Evolutionary conservation across 78 protist species (phyloP).

Genomic region (Trichosphaerium sp.): DNA sequence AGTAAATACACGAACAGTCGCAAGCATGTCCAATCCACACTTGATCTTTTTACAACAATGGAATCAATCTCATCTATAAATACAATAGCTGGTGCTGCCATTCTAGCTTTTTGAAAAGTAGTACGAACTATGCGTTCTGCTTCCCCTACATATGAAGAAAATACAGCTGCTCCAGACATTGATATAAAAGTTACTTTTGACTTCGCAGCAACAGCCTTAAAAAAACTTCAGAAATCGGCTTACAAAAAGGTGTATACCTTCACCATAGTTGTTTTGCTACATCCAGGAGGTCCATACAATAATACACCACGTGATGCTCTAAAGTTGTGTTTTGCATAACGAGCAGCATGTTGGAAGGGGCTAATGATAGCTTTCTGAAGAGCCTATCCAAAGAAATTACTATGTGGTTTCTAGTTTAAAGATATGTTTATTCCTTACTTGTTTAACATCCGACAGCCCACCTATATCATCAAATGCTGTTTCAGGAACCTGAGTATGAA

Average conservation of each 20-base stretch:
- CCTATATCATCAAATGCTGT: slow-evolving; percentile 75
- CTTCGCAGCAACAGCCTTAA: slow-evolving; percentile 60
- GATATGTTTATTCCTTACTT: not conserved
- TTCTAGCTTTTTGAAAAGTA: slow-evolving; percentile 29
- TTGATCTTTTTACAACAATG: slow-evolving; percentile 47
- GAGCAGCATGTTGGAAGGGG: slow-evolving; percentile 44
- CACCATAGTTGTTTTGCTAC: slow-evolving; percentile 78
- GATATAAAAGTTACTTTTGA: slow-evolving; percentile 31
- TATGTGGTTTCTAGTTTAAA: too few relatives aligned
- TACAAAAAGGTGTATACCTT: too few relatives aligned
- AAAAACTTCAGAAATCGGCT: too few relatives aligned
- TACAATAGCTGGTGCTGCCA: slow-evolving; percentile 63
- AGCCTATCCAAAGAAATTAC: not conserved
- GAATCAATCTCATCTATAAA: slow-evolving; percentile 90
- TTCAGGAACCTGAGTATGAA: not conserved
- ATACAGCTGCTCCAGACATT: slow-evolving; percentile 66
- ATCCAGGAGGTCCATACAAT: slow-evolving; percentile 83
- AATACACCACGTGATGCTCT: slow-evolving; percentile 68
- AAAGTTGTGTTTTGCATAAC: slow-evolving; percentile 52
- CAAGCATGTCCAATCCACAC: not conserved
- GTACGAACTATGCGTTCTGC: slow-evolving; percentile 52
- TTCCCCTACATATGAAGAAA: slow-evolving; percentile 74
- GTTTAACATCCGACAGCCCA: slow-evolving; percentile 46
- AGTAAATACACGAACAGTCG: not conserved
- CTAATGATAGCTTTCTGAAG: slow-evolving; percentile 44